These are phyloP conservation scores for Leucocoprinus birnbaumii DNA, from an alignment of 768 basidiomycete species.

Conservation along the genomic window DNA sequence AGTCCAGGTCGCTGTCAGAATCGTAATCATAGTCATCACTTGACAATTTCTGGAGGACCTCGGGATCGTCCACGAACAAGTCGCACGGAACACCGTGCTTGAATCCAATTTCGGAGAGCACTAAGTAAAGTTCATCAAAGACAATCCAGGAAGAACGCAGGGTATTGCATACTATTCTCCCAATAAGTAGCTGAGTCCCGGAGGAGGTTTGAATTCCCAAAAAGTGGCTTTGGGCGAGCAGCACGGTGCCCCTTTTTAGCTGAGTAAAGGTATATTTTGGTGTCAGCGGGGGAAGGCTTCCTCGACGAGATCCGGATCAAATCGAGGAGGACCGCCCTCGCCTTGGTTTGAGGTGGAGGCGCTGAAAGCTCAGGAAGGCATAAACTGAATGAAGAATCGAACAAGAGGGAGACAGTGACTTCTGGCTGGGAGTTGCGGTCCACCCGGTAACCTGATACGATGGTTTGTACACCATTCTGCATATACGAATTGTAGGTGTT, in stretches of 20 bases:
- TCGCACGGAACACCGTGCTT: background rate
- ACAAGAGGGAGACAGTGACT: background rate
- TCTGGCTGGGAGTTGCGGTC: background rate
- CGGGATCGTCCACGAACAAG: background rate
- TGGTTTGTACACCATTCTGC: background rate
- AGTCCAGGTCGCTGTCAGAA: constrained; percentile 10
- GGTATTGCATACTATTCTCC: background rate
- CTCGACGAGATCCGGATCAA: background rate
- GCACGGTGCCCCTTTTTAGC: background rate
- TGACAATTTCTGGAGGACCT: background rate
- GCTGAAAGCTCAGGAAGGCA: background rate
- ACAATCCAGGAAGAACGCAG: background rate
- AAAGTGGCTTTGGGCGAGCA: background rate
- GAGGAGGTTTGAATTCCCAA: background rate
- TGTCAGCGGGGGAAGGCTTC: background rate
- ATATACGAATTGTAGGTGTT: background rate
- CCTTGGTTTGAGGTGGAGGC: background rate
- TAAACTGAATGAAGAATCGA: background rate
- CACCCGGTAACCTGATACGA: background rate
- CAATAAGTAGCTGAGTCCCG: background rate
- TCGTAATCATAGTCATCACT: background rate
- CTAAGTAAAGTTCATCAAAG: background rate
- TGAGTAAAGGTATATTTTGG: constrained; percentile 11
- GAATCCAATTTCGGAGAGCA: background rate
- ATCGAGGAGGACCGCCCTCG: background rate